Base-by-base conservation (phyloP, 2,329 filamentous ascomycete species). In the Ophiobolus disseminans region DNA sequence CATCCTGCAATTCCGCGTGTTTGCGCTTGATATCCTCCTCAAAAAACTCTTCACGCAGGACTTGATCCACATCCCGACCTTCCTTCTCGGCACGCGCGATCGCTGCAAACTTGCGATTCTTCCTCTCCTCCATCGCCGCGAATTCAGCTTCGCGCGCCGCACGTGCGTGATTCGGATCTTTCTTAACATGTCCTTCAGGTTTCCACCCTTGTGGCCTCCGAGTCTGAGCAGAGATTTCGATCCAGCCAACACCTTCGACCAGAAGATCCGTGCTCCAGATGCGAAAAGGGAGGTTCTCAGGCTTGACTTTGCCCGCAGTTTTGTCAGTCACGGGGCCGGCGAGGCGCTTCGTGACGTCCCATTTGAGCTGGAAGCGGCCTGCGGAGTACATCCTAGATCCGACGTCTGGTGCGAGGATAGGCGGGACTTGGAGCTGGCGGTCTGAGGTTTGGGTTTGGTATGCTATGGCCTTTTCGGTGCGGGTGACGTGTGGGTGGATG, bases 211-310 rank as follows among this genome's bases (percentile, higher is more conserved):
- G 58, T 1, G 63, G 63, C 0, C 64, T 66, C 1, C 93, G 84
- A 8, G 95, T 84, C 74, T 99, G 93, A 3, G 87, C 87, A 0
- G 86, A 86, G 31, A 99, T 73, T 73, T 99, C 94, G 2, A 99
- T 82, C 89, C 95, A 99, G 6, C 94, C 94, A 20, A 91, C 87
- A 2, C 94, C 91, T 70, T 97, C 93, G 40, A 99, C 86, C 11
- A 99, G 77, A 19, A 99, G 85, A 67, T 99, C 95, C 0, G 87
- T 82, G 7, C 88, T 85, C 51, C 94, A 80, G 2, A 97, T 85
- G 11, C 84, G 82, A 73, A 92, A 99, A 0, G 91, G 90, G 4
- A 97, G 77, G 13, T 80, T 76, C 2, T 90, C 85, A 0, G 88
- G 81, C 46, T 83, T 85, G 36, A 87, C 77, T 30, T 81, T 85